Evolutionary conservation across 768 basidiomycete genomes (phyloP).

Genomic region (Gymnopilus junonius): DNA sequence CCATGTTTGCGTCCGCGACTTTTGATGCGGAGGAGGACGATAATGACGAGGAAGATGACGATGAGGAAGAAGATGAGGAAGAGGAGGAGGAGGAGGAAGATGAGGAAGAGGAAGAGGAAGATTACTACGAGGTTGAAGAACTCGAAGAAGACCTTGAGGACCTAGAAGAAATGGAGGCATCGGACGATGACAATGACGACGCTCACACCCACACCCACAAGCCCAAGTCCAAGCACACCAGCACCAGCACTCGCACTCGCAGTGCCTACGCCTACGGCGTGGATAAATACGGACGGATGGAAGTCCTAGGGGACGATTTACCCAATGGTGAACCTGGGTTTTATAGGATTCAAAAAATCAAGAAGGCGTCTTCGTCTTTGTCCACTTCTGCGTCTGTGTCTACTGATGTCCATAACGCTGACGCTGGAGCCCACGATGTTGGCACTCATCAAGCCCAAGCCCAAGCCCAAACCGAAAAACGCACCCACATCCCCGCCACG

Average conservation of each 20-base stretch:
- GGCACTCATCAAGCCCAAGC: background rate
- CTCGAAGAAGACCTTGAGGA: no score
- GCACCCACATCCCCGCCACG: constrained; percentile 7
- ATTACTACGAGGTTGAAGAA: background rate
- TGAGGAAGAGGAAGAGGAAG: background rate
- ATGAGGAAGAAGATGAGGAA: background rate
- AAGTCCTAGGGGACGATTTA: constrained; percentile 11
- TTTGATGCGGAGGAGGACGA: background rate
- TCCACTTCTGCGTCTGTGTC: no score
- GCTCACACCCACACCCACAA: no score
- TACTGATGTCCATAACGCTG: background rate
- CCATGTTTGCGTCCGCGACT: background rate
- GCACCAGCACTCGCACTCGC: no score
- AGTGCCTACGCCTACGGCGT: background rate
- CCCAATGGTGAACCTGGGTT: constrained; percentile 20
- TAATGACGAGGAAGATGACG: background rate
- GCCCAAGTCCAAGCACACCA: no score
- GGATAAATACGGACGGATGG: background rate
- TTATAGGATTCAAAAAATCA: background rate
- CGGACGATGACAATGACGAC: background rate
- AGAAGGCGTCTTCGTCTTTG: no score
- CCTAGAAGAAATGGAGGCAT: no score
- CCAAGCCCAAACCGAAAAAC: background rate
- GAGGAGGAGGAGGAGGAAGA: background rate
- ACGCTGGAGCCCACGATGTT: no score